Evolutionary conservation across 1,284 basidiomycete genomes (phyloP).

Genomic region (Trametes hirsuta): DNA sequence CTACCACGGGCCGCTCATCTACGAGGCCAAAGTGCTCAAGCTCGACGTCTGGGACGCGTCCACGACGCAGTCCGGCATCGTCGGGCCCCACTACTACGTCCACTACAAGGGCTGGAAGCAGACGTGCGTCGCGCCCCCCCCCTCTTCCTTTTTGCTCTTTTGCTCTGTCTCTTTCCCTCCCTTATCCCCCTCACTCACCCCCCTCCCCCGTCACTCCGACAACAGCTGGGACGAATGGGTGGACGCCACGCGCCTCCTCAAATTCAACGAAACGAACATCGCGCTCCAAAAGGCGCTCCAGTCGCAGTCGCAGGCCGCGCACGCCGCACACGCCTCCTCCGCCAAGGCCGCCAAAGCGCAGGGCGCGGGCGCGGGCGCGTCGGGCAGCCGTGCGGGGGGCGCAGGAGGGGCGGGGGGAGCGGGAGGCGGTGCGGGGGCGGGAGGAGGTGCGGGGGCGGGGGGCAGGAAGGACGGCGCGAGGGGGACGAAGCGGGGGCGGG

Average conservation of each 20-base stretch:
- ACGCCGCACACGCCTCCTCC: conserved; percentile 27
- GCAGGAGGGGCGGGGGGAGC: conserved; percentile 32
- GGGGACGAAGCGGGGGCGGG: conserved; percentile 64
- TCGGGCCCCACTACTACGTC: conserved; percentile 90
- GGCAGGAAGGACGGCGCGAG: conserved; percentile 49
- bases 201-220: too few species aligned
- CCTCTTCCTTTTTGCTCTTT: background rate
- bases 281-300: conserved; percentile 68
- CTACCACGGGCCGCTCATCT: conserved; percentile 93
- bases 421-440: conserved; percentile 40
- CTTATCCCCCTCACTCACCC: background rate
- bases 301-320: conserved; percentile 33
- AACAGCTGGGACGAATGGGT: conserved; percentile 99
- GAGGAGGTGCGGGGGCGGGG: conserved; percentile 15
- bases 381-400: too few species aligned
- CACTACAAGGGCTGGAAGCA: conserved; percentile 99
- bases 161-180: background rate
- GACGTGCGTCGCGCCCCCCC: conserved; percentile 63
- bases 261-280: conserved; percentile 86
- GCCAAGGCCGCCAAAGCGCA: conserved; percentile 36
- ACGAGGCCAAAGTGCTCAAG: conserved; percentile 94
- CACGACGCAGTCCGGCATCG: conserved; percentile 64
- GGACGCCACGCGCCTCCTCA: conserved; percentile 80
- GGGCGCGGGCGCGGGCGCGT: conserved; percentile 40
- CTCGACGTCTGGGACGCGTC: conserved; percentile 76